A percentile compares a stretch with the other conserved stretches of the same genome.
Conservation (phyloP, 2,329 filamentous ascomycete species). For the Conoideocrella luteorostrata region DNA sequence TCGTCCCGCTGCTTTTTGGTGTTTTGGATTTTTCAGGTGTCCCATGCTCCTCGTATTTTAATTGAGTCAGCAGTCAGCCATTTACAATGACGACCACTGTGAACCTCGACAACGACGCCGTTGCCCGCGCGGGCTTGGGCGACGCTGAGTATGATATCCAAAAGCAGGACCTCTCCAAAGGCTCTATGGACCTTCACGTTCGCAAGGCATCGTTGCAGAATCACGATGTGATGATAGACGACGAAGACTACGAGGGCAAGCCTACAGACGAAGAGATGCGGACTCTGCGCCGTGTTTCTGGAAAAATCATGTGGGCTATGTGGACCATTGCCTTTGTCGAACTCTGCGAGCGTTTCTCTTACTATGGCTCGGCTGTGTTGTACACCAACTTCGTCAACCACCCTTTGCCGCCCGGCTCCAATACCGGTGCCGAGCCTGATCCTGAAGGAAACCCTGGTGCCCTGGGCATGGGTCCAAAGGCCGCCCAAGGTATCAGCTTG, state of each 20-base stretch:
- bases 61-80: neutral
- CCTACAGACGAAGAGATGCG: slow-evolving; percentile 57
- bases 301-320: slow-evolving; percentile 57
- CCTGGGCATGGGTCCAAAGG: slow-evolving; percentile 51
- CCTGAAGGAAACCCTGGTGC: slow-evolving; percentile 39
- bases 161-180: slow-evolving; percentile 18
- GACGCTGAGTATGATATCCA: slow-evolving; percentile 25
- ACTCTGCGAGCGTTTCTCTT: slow-evolving; percentile 70
- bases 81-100: slow-evolving; percentile 27
- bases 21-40: neutral
- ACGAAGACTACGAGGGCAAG: slow-evolving; percentile 28
- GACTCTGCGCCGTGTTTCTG: slow-evolving; percentile 58
- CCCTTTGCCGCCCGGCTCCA: slow-evolving; percentile 45
- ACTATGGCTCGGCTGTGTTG: slow-evolving; percentile 65
- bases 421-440: slow-evolving; percentile 41
- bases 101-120: slow-evolving; percentile 30
- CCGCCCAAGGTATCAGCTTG: slow-evolving; percentile 40
- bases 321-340: slow-evolving; percentile 69
- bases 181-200: slow-evolving; percentile 19
- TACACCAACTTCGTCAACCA: slow-evolving; percentile 62
- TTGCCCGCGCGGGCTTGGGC: slow-evolving; percentile 25
- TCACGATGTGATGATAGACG: slow-evolving; percentile 14
- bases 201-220: slow-evolving; percentile 13
- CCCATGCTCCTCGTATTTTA: neutral
- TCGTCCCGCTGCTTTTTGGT: too few species aligned